phyloP scores from a whole-genome alignment of 345 rosid species.

The Triadica sebifera region DNA sequence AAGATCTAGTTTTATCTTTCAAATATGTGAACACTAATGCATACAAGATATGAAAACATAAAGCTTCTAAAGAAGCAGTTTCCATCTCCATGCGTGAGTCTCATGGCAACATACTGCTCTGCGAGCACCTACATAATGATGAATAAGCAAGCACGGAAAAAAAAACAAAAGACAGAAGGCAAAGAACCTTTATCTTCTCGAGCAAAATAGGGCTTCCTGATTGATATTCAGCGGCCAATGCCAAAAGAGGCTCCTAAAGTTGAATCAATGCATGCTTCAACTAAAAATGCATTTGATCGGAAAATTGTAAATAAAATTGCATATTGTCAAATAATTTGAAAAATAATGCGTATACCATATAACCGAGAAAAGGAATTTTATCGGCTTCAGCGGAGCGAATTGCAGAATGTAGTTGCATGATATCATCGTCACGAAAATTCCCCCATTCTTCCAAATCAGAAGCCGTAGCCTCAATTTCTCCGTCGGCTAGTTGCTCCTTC shows the following conservation, averaged over 20 bases:
- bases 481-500: neutral
- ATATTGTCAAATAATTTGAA: too few relatives aligned
- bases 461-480: neutral
- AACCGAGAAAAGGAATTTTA: conserved; percentile 73
- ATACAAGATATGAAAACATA: conserved; percentile 95
- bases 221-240: conserved; percentile 78
- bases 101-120: conserved; percentile 64
- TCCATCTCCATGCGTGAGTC: conserved; percentile 97
- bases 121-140: conserved; percentile 51
- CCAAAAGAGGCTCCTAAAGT: conserved; percentile 81
- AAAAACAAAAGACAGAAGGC: neutral
- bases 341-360: conserved; percentile 44
- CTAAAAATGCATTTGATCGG: neutral
- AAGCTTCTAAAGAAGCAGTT: conserved; percentile 97
- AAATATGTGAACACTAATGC: conserved; percentile 10
- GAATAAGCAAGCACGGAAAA: neutral
- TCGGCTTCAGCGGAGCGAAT: conserved; percentile 19
- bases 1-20: neutral
- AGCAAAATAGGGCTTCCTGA: conserved; percentile 85
- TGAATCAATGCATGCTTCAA: neutral
- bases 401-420: conserved; percentile 45
- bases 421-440: conserved; percentile 41
- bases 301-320: too few relatives aligned
- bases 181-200: conserved; percentile 82
- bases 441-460: conserved; percentile 20